These are phyloP conservation scores for Wallacemonas sp. DNA, from an alignment of 208 protist species.

Conservation along the genomic window DNA sequence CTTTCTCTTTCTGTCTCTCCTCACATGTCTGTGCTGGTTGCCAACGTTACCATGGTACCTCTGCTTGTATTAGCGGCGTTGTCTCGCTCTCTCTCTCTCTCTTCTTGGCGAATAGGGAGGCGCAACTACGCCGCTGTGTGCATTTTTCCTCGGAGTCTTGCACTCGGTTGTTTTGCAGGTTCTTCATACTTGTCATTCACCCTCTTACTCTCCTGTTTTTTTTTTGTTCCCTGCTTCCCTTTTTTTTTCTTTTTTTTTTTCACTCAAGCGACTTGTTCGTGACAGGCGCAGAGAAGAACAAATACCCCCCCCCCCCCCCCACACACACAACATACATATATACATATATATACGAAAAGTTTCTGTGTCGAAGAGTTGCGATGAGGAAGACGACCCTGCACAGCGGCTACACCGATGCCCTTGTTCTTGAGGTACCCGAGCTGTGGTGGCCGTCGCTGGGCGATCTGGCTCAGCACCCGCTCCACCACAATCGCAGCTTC, in stretches of 20 bases:
- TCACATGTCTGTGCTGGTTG: too few relatives aligned
- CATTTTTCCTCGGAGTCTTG: too few relatives aligned
- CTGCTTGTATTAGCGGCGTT: too few relatives aligned
- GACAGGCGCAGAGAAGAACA: background rate
- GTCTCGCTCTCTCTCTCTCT: too few relatives aligned
- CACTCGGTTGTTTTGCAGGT: too few relatives aligned
- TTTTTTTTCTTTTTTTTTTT: background rate
- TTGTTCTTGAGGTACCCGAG: slow-evolving; percentile 49
- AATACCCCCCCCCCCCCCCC: background rate
- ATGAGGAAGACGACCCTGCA: background rate
- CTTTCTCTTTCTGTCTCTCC: too few relatives aligned
- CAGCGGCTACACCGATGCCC: slow-evolving; percentile 46
- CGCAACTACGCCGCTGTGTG: too few relatives aligned
- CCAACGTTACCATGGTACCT: too few relatives aligned
- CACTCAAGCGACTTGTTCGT: background rate
- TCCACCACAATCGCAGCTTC: slow-evolving; percentile 42
- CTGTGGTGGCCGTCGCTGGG: slow-evolving; percentile 72
- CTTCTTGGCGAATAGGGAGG: too few relatives aligned
- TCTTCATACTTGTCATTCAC: too few relatives aligned
- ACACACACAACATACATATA: too few relatives aligned
- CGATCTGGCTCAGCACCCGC: slow-evolving; percentile 40
- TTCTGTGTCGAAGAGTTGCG: background rate
- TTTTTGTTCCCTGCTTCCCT: background rate
- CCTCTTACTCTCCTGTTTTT: background rate
- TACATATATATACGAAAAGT: too few relatives aligned